phyloP scores from a whole-genome alignment of 768 basidiomycete genomes.

The Termitomyces sp. region DNA sequence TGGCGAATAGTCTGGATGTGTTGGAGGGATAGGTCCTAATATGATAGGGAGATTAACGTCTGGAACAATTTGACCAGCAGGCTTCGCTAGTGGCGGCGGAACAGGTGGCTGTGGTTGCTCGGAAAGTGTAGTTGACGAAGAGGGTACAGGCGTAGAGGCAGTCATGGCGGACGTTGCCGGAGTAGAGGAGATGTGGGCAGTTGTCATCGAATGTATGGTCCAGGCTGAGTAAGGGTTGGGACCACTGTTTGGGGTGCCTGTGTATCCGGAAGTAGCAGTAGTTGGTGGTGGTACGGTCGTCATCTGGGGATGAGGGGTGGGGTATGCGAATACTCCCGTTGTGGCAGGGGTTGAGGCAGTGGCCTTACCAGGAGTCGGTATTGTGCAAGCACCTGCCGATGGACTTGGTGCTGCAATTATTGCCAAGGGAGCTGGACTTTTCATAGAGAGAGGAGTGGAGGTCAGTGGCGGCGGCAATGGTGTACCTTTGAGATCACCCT shows the following conservation, averaged over 20 bases:
- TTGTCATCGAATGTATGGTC: constrained; percentile 23
- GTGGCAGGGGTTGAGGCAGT: constrained; percentile 23
- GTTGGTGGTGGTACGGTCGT: constrained; percentile 19
- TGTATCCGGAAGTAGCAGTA: constrained; percentile 21
- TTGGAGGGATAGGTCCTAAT: constrained; percentile 64
- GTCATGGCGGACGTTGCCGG: constrained; percentile 20
- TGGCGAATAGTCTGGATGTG: constrained; percentile 49
- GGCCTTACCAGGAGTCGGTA: constrained; percentile 16
- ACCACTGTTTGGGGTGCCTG: constrained; percentile 18
- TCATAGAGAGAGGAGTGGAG: constrained; percentile 52
- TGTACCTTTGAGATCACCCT: constrained; percentile 51
- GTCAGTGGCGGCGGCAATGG: constrained; percentile 67
- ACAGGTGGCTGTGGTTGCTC: constrained; percentile 20
- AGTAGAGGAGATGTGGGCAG: constrained; percentile 7
- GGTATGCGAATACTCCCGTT: constrained; percentile 37
- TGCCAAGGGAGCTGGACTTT: constrained; percentile 22
- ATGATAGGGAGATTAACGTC: constrained; percentile 74
- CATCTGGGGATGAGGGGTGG: constrained; percentile 21
- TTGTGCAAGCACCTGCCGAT: constrained; percentile 15
- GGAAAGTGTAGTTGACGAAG: constrained; percentile 13
- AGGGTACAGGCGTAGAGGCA: constrained; percentile 21
- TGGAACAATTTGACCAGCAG: constrained; percentile 26
- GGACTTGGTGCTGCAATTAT: constrained; percentile 17
- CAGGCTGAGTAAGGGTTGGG: constrained; percentile 37
- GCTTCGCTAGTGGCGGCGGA: constrained; percentile 10